Base-by-base conservation (phyloP, 192 early-diverging fungal species). In the Umbelopsis isabellina region DNA sequence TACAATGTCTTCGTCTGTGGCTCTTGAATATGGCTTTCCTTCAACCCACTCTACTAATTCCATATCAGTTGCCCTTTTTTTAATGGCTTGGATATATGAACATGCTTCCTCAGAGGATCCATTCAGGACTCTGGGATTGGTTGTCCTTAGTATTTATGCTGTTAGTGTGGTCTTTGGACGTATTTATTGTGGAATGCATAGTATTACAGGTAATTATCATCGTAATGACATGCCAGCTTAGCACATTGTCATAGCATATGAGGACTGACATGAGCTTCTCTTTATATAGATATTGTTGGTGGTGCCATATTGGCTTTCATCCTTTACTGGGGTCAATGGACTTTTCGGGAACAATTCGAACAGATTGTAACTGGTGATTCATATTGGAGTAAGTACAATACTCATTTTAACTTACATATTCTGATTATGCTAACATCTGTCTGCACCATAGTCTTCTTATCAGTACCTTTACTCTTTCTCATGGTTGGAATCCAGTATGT, bases 11-110 rank as follows among this genome's bases (percentile, higher is more conserved):
- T 79, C 80, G 23, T 85, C 86, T 10, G 86, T 87, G 67, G 86
- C 89, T 13, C 78, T 89, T 16, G 96, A 98, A 77, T 98, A 94
- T 71, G 96, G 96, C 16, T 95, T 96, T 72, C 96, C 96, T 21
- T 94, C 93, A 4, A 93, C 93, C 1, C 96, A 98, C 70, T 89
- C 94, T 0, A 86, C 91, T 44, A 95, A 96, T 77, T 90, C 92
- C 1, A 78, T 91, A 25, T 88, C 90, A n/a, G 86, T 95, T 13
- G 87, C 91, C 7, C 72, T 90, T 9, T 87, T 82, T 53, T 70
- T 86, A 20, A 78, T 86, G 70, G 80, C 82, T 10, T 73, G 73
- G 23, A 50, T 83, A n/a, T 68, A 85, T 30, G 87, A 87, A 70
- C 66, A 75, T 8, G 73, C 85, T 11, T 74, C 80, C 15, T 65